A percentile compares a stretch with the other conserved stretches of the same genome.
phyloP scores from a whole-genome alignment of 78 protist species.

The Planoprotostelium fungivorum region DNA sequence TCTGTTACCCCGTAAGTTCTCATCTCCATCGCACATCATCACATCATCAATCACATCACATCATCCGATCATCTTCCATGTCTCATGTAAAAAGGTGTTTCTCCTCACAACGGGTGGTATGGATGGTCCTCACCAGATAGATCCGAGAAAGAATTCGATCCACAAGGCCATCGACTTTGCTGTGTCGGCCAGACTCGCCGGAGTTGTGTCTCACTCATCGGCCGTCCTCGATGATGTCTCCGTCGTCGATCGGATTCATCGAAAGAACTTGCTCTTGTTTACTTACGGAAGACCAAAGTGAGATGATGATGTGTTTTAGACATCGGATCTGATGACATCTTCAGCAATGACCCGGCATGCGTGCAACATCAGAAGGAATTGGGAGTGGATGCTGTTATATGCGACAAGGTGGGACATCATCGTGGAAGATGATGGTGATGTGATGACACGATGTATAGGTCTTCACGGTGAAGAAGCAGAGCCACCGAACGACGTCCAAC shows the following conservation, averaged over 20 bases:
- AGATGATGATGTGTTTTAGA: not conserved
- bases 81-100: not conserved
- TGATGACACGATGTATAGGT: not conserved
- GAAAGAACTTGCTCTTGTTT: not conserved
- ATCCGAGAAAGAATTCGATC: not conserved
- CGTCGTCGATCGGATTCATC: not conserved
- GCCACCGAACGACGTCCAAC: not conserved
- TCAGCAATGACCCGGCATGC: constrained; percentile 49
- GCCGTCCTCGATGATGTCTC: not conserved
- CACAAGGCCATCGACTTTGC: not conserved
- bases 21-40: not conserved
- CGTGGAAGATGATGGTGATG: not conserved
- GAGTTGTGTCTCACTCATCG: not conserved
- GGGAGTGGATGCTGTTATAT: constrained; percentile 73
- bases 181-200: not conserved
- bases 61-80: too few relatives aligned
- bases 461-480: not conserved
- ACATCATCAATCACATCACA: not conserved
- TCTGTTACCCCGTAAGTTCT: not conserved
- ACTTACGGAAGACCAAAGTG: constrained; percentile 2
- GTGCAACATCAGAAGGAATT: constrained; percentile 45
- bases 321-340: not conserved
- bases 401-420: constrained; percentile 34
- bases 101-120: not conserved
- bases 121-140: not conserved